Percentiles rank a stretch among this genome's conserved stretches.
These are phyloP conservation scores for Paraconiothyrium brasiliense DNA, from an alignment of 2,329 filamentous ascomycete species.

Conservation along the genomic window DNA sequence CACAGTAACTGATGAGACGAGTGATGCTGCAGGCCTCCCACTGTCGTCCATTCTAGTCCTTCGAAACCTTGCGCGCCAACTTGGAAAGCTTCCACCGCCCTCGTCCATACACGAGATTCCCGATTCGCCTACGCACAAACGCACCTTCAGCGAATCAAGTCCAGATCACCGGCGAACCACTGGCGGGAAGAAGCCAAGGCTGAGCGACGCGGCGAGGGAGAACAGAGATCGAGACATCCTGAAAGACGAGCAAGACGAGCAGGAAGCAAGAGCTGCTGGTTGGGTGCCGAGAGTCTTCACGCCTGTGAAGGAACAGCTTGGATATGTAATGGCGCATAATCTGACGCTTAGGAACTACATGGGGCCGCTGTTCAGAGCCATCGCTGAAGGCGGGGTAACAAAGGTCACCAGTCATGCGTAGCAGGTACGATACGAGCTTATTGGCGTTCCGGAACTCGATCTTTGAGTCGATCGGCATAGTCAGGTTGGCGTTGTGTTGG, in stretches of 20 bases:
- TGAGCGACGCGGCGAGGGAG: slow-evolving; percentile 43
- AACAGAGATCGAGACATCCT: slow-evolving; percentile 39
- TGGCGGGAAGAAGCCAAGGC: slow-evolving; percentile 55
- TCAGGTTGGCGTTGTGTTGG: slow-evolving; percentile 5
- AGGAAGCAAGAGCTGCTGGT: slow-evolving; percentile 62
- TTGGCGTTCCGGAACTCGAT: slow-evolving; percentile 7
- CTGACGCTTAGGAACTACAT: slow-evolving; percentile 52
- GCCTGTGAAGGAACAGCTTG: slow-evolving; percentile 70
- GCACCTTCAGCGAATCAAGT: slow-evolving; percentile 39
- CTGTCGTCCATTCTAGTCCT: slow-evolving; percentile 80
- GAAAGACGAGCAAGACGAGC: slow-evolving; percentile 56
- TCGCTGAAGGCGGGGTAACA: slow-evolving; percentile 42
- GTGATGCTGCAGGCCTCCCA: slow-evolving; percentile 78
- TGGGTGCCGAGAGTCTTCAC: slow-evolving; percentile 76
- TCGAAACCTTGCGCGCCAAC: slow-evolving; percentile 73
- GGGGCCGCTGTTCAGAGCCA: slow-evolving; percentile 46
- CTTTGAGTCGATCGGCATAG: slow-evolving; percentile 6
- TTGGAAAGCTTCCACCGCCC: slow-evolving; percentile 49
- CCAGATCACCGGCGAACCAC: slow-evolving; percentile 37
- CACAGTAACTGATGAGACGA: slow-evolving; percentile 59
- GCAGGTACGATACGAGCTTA: background rate
- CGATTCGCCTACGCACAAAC: slow-evolving; percentile 42
- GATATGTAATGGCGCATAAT: slow-evolving; percentile 76
- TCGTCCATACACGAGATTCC: slow-evolving; percentile 34
- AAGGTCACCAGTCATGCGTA: background rate